Evolutionary conservation across 2,329 filamentous ascomycete species (phyloP), one percentile per base, ranked within the genome.

Genomic region (Torrubiellomyces zombiae): DNA sequence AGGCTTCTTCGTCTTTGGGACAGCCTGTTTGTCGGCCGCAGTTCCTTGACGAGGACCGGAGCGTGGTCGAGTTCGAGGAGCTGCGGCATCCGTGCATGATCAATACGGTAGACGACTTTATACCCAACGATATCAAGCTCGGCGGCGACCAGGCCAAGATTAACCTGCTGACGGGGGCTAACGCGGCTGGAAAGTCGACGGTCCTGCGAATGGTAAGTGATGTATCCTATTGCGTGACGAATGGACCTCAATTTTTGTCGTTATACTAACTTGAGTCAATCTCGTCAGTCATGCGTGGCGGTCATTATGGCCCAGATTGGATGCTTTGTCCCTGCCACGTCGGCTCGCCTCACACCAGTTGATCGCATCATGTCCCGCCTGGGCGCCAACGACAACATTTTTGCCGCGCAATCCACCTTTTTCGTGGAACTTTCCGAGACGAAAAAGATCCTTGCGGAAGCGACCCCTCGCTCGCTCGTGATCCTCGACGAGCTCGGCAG

Each of bases 311-410:
- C 89, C 1, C 89, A 98, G 45, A 77, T 98, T 16, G 89, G 89
- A 28, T 94, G 86, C 48, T 78, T 92, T 38, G 71, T 98, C 2
- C 89, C 89, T 2, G 85, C 82, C 30, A 60, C 66, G 11, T 81
- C 74, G 3, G 89, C 89, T 1, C 72, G 66, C 3, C 63, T 98
- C 21, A 95, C 86, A 0, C 86, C 89, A 0, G 73, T 92, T 3
- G 89, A 98, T 47, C 80, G 89, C 27, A 95, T 98, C 58, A 98
- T 98, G 89, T 95, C 86, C 7, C 81, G 89, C 22, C 70, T 98
- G 0, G 89, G 89, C 7, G 89, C 89, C 23, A 93, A 95, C 43
- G 89, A 98, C 67, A 95, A 95, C 51, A 98, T 98, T 40, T 95
- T 98, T 45, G 89, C 86, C 2, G 81, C 86, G 0, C 89, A 98